phyloP scores from a whole-genome alignment of 441 rosid species.

The Macaranga tanarius region DNA sequence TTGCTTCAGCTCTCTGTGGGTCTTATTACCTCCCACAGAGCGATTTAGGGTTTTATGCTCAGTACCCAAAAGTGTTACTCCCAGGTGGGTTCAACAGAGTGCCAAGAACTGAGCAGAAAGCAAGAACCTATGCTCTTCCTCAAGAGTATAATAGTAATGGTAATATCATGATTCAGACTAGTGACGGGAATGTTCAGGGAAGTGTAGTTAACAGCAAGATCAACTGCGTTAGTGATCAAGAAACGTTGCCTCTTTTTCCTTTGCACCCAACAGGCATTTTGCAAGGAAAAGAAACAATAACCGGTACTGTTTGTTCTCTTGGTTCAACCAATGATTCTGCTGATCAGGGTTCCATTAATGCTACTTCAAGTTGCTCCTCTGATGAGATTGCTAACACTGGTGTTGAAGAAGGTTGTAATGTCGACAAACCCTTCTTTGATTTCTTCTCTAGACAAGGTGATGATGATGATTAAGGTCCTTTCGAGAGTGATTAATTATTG shows the following conservation, averaged over 20 bases:
- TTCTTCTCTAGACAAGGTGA: conserved; percentile 45
- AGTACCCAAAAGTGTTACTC: conserved; percentile 31
- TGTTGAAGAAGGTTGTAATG: conserved; percentile 24
- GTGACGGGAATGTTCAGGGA: conserved; percentile 6
- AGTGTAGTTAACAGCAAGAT: conserved; percentile 3
- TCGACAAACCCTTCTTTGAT: conserved; percentile 52
- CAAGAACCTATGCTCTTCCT: conserved; percentile 19
- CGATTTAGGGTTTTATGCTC: conserved; percentile 43
- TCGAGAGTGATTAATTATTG: not conserved
- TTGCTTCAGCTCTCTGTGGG: conserved; percentile 38
- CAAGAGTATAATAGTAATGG: not conserved
- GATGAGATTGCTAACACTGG: conserved; percentile 23
- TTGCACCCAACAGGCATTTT: conserved; percentile 58
- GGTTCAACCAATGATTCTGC: conserved; percentile 16
- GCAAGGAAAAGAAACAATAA: conserved; percentile 9
- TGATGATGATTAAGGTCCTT: conserved; percentile 1
- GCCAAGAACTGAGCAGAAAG: conserved; percentile 25
- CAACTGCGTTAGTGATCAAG: conserved; percentile 15
- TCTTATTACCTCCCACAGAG: conserved; percentile 41
- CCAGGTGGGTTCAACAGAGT: conserved; percentile 36
- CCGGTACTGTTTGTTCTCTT: conserved; percentile 4
- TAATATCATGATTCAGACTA: conserved; percentile 10
- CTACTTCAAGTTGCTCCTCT: conserved; percentile 16
- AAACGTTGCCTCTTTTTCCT: conserved; percentile 70
- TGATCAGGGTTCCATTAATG: conserved; percentile 13